Evolutionary conservation across 768 basidiomycete genomes (phyloP).

Genomic region (Calvatia gigantea): DNA sequence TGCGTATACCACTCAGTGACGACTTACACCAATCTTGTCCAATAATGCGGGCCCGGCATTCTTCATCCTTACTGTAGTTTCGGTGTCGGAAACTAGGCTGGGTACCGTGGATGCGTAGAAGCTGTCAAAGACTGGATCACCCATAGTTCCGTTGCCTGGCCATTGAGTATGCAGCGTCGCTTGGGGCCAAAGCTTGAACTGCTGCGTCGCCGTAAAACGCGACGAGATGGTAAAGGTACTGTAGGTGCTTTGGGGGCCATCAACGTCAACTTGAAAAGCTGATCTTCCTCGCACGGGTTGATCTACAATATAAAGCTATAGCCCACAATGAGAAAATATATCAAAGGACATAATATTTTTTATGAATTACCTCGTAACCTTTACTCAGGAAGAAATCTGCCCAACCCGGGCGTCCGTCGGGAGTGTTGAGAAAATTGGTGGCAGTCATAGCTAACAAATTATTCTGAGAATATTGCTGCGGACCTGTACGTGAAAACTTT

Average conservation of each 20-base stretch:
- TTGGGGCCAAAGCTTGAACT: slow-evolving; percentile 42
- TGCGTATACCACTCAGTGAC: not conserved
- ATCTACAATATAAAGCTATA: slow-evolving; percentile 42
- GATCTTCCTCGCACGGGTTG: slow-evolving; percentile 46
- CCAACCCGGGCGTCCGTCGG: slow-evolving; percentile 52
- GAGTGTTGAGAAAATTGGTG: slow-evolving; percentile 49
- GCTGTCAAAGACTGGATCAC: slow-evolving; percentile 41
- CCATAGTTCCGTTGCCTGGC: slow-evolving; percentile 46
- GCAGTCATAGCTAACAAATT: slow-evolving; percentile 41
- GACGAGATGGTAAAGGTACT: slow-evolving; percentile 32
- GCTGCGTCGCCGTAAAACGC: slow-evolving; percentile 41
- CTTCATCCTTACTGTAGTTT: slow-evolving; percentile 35
- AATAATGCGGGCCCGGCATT: slow-evolving; percentile 39
- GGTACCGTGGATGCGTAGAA: slow-evolving; percentile 44
- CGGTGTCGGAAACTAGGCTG: slow-evolving; percentile 32
- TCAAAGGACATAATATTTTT: not conserved
- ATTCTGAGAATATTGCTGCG: not conserved
- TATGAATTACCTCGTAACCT: slow-evolving; percentile 42
- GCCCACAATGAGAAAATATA: not conserved
- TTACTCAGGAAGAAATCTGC: slow-evolving; percentile 48
- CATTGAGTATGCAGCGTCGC: slow-evolving; percentile 47
- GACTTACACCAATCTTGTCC: slow-evolving; percentile 45
- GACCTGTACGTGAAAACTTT: not conserved
- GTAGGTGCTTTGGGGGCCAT: slow-evolving; percentile 31
- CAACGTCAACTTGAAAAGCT: slow-evolving; percentile 34